These are phyloP conservation scores for Fusarium pilosicola DNA, from an alignment of 2,329 filamentous ascomycete species.

Conservation along the genomic window DNA sequence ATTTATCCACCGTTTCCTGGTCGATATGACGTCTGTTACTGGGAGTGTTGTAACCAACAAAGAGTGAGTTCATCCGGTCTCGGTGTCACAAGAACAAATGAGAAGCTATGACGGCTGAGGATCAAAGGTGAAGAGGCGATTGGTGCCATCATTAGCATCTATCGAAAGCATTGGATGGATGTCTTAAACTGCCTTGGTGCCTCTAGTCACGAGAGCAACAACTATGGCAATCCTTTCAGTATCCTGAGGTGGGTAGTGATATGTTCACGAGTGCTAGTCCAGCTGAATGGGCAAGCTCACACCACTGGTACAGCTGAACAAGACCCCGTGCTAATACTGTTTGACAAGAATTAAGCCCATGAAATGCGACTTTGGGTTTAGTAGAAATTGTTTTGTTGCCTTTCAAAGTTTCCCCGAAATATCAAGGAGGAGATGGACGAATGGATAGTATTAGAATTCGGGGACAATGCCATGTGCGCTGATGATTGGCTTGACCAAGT, in stretches of 20 bases:
- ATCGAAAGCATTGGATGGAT: background rate
- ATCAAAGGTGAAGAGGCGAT: background rate
- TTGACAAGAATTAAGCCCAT: conserved; percentile 23
- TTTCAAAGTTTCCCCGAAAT: background rate
- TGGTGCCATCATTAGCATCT: background rate
- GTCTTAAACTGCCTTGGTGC: background rate
- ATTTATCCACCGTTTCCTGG: background rate
- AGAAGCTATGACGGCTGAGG: too few relatives aligned
- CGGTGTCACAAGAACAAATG: background rate
- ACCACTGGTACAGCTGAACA: conserved; percentile 10
- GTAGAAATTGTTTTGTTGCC: background rate
- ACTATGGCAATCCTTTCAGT: background rate
- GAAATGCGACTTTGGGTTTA: conserved; percentile 1
- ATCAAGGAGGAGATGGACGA: background rate
- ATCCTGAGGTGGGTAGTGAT: background rate
- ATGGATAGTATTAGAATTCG: conserved; percentile 26
- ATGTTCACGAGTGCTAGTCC: background rate
- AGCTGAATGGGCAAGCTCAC: conserved; percentile 8
- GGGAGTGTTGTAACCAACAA: conserved; percentile 9
- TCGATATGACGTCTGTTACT: conserved; percentile 2
- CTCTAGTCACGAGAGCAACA: background rate
- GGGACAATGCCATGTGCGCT: conserved; percentile 44
- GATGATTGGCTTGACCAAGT: conserved; percentile 43
- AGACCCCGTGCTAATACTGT: conserved; percentile 33
- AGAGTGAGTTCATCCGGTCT: background rate